Evolutionary conservation across 345 rosid species (phyloP).

Genomic region (Draba incana): DNA sequence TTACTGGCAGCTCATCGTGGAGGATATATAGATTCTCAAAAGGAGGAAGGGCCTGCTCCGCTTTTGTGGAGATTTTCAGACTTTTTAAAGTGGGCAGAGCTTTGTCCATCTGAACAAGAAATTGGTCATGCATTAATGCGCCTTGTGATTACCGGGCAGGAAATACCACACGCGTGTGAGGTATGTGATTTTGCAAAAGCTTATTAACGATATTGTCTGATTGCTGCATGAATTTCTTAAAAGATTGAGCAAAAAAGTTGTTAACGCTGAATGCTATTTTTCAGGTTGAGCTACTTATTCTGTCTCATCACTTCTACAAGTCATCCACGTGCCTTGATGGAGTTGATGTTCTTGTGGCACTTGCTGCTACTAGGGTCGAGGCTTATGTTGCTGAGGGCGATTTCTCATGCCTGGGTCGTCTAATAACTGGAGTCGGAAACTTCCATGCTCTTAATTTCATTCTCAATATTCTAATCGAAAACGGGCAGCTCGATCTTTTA

Average conservation of each 20-base stretch:
- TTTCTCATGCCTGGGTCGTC: constrained; percentile 90
- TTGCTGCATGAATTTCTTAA: constrained; percentile 6
- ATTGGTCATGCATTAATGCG: constrained; percentile 99
- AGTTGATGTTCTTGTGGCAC: constrained; percentile 97
- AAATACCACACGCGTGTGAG: constrained; percentile 99
- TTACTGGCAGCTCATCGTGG: constrained; percentile 98
- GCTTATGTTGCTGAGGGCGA: constrained; percentile 94
- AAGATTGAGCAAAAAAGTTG: constrained; percentile 11
- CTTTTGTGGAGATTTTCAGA: constrained; percentile 95
- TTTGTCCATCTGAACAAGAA: constrained; percentile 97
- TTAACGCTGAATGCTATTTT: constrained; percentile 22
- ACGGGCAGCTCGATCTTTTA: constrained; percentile 91
- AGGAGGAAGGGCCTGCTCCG: constrained; percentile 99
- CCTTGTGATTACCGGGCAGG: constrained; percentile 95
- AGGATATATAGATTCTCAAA: constrained; percentile 93
- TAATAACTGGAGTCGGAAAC: constrained; percentile 94
- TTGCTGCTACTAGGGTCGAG: constrained; percentile 96
- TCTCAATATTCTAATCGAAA: constrained; percentile 93
- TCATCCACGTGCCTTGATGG: constrained; percentile 99
- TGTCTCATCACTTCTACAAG: constrained; percentile 96
- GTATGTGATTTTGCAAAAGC: constrained; percentile 44
- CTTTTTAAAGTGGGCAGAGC: constrained; percentile 96
- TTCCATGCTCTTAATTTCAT: constrained; percentile 95
- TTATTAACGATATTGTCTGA: constrained; percentile 13
- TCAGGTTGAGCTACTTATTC: constrained; percentile 97